phyloP scores from a whole-genome alignment of 1,284 basidiomycete genomes.

The Boletus albobrunnescens region DNA sequence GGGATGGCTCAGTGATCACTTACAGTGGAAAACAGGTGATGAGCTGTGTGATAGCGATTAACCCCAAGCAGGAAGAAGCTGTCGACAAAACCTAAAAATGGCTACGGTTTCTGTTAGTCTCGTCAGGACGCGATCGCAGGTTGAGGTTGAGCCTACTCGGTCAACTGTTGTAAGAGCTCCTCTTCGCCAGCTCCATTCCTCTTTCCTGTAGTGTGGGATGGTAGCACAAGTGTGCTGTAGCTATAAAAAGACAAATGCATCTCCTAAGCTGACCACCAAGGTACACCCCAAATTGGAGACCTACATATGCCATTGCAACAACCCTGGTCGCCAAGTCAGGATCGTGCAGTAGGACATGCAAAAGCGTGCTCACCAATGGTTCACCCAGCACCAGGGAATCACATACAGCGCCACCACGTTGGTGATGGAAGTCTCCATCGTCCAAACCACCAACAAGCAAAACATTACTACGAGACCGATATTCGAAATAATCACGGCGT shows the following conservation, averaged over 20 bases:
- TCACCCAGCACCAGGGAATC: constrained; percentile 3
- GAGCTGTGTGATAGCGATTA: constrained; percentile 1
- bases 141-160: background rate
- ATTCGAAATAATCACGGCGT: background rate
- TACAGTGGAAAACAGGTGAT: constrained; percentile 2
- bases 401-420: constrained; percentile 1
- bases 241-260: background rate
- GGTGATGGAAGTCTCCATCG: background rate
- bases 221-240: constrained; percentile 1
- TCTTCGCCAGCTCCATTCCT: constrained; percentile 1
- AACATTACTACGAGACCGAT: background rate
- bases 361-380: background rate
- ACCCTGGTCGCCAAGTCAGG: constrained; percentile 1
- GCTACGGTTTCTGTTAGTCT: background rate
- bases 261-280: background rate
- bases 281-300: background rate
- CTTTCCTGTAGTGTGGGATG: constrained; percentile 3
- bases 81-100: constrained; percentile 1
- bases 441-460: constrained; percentile 1
- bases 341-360: background rate
- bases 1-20: background rate
- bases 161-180: constrained; percentile 1
- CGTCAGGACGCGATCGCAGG: background rate
- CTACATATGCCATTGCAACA: constrained; percentile 1
- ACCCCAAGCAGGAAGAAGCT: background rate